Conservation (phyloP, 2,329 filamentous ascomycete species). For the Monosporascus sp. region DNA sequence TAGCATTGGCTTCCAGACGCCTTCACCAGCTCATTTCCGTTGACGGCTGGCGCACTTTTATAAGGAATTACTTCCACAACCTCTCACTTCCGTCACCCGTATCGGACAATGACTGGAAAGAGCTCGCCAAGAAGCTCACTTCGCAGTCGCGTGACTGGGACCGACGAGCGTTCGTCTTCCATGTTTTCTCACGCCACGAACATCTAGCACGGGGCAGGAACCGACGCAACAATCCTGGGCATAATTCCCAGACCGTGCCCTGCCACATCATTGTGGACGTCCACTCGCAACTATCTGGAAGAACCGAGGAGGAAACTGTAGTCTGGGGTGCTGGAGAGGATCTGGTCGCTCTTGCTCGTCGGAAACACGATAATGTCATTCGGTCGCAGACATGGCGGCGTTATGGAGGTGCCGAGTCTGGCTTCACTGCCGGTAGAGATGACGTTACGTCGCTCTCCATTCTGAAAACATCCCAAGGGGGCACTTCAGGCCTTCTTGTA, state of each 20-base stretch:
- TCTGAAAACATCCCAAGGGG: conserved; percentile 26
- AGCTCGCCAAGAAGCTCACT: conserved; percentile 40
- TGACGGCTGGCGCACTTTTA: conserved; percentile 46
- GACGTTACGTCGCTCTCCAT: conserved; percentile 45
- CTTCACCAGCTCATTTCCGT: conserved; percentile 33
- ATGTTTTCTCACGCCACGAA: conserved; percentile 19
- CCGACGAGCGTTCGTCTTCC: conserved; percentile 36
- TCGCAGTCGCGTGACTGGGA: conserved; percentile 51
- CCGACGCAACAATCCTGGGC: not conserved
- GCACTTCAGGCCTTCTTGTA: conserved; percentile 32
- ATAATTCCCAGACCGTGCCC: conserved; percentile 27
- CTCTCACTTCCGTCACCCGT: conserved; percentile 25
- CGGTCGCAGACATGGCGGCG: conserved; percentile 29
- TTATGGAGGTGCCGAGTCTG: conserved; percentile 31
- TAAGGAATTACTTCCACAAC: conserved; percentile 37
- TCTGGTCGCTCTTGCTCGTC: conserved; percentile 37
- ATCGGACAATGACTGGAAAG: conserved; percentile 18
- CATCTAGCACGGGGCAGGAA: not conserved
- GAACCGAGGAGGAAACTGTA: conserved; percentile 36
- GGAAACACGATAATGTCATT: conserved; percentile 14
- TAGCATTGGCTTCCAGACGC: conserved; percentile 33
- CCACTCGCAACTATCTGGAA: conserved; percentile 27
- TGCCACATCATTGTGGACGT: conserved; percentile 47
- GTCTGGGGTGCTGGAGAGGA: conserved; percentile 49
- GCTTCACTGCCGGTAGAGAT: conserved; percentile 38